These are phyloP conservation scores for Verticillium klebahnii DNA, from an alignment of 2,329 filamentous ascomycete genomes.

Conservation along the genomic window DNA sequence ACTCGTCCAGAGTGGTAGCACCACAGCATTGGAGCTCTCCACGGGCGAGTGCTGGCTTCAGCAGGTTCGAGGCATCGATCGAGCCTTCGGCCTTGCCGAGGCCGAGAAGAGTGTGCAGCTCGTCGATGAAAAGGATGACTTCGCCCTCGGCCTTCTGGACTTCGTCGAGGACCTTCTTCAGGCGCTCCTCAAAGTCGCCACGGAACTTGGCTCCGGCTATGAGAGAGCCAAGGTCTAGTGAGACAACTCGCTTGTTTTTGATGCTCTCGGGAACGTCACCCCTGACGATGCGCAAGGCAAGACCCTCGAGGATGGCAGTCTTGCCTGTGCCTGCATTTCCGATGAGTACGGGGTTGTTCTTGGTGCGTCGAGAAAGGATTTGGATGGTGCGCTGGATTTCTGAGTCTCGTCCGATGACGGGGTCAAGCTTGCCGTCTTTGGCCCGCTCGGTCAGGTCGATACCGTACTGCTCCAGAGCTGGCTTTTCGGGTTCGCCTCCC, in stretches of 20 bases:
- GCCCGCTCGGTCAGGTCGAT: conserved; percentile 84
- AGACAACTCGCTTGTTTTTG: conserved; percentile 87
- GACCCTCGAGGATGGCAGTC: conserved; percentile 85
- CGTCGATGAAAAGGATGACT: conserved; percentile 93
- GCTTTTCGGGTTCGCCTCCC: conserved; percentile 67
- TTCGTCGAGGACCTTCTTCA: conserved; percentile 88
- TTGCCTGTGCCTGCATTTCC: conserved; percentile 89
- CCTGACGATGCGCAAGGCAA: conserved; percentile 83
- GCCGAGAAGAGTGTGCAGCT: conserved; percentile 85
- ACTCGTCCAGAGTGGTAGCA: conserved; percentile 89
- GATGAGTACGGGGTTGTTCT: conserved; percentile 95
- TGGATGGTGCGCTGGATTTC: conserved; percentile 96
- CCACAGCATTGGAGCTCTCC: conserved; percentile 94
- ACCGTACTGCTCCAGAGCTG: conserved; percentile 86
- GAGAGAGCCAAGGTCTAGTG: conserved; percentile 82
- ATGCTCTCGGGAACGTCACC: conserved; percentile 95
- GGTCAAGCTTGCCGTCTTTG: conserved; percentile 85
- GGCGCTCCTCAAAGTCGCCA: conserved; percentile 90
- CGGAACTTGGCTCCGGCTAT: conserved; percentile 95
- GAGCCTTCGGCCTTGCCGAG: conserved; percentile 93
- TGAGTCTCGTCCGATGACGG: conserved; percentile 86
- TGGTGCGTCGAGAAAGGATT: conserved; percentile 84
- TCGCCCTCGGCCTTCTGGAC: conserved; percentile 84
- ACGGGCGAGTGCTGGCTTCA: conserved; percentile 89
- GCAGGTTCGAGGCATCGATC: conserved; percentile 90